Evolutionary conservation across 1,284 basidiomycete genomes (phyloP).

Genomic region (Cutaneotrichosporon spelunceum): DNA sequence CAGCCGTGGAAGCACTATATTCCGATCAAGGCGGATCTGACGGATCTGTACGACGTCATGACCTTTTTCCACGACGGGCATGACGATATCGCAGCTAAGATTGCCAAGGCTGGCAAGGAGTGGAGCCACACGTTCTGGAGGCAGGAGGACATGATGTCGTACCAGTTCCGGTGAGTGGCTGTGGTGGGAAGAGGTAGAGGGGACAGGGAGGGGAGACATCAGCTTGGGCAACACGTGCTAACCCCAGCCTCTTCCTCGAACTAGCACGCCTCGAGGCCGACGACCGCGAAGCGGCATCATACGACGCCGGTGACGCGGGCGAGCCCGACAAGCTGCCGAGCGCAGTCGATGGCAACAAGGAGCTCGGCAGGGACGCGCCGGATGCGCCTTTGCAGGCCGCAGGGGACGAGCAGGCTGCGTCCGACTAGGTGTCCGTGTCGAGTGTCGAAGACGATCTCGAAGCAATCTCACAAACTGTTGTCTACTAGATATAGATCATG

Average conservation of each 20-base stretch:
- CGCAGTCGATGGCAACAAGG: not conserved
- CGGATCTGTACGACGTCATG: constrained; percentile 55
- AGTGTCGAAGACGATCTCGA: not conserved
- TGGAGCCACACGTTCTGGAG: constrained; percentile 66
- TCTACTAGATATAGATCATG: constrained; percentile 1
- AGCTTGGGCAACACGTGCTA: too few relatives aligned
- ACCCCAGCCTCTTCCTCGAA: constrained; percentile 33
- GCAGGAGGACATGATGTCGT: constrained; percentile 63
- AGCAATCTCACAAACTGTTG: not conserved
- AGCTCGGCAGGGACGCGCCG: not conserved
- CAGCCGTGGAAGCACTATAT: constrained; percentile 55
- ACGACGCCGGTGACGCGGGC: not conserved
- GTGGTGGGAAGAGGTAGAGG: not conserved
- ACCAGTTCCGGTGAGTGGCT: constrained; percentile 60
- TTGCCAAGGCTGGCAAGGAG: constrained; percentile 58
- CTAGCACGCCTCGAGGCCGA: constrained; percentile 30
- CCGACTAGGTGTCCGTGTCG: not conserved
- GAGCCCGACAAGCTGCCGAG: not conserved
- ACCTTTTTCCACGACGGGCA: constrained; percentile 62
- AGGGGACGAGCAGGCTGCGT: not conserved
- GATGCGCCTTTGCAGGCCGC: not conserved
- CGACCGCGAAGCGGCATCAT: constrained; percentile 30
- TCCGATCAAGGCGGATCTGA: constrained; percentile 54
- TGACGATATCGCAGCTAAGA: constrained; percentile 59
- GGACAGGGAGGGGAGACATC: not conserved